These are phyloP conservation scores for Penicillium sp. DNA, from an alignment of 2,329 filamentous ascomycete genomes.

Conservation along the genomic window DNA sequence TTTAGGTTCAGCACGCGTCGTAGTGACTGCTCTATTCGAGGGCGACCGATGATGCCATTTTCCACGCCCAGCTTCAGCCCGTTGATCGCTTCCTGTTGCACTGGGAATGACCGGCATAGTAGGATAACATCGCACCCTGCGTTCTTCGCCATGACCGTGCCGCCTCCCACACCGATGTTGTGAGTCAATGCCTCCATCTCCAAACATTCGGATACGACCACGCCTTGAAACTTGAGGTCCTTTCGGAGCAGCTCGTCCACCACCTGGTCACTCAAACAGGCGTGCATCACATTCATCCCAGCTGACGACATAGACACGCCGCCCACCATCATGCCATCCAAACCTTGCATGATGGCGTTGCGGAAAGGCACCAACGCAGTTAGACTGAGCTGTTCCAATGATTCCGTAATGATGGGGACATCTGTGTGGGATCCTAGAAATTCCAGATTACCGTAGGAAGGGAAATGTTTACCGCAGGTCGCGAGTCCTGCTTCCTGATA, in stretches of 20 bases:
- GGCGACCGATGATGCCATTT: constrained; percentile 80
- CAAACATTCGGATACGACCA: constrained; percentile 90
- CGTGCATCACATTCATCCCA: constrained; percentile 92
- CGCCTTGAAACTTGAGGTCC: constrained; percentile 84
- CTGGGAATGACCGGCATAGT: constrained; percentile 80
- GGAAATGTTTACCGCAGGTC: constrained; percentile 94
- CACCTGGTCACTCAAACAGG: constrained; percentile 87
- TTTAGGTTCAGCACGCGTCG: constrained; percentile 78
- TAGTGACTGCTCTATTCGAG: constrained; percentile 77
- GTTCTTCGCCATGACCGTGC: constrained; percentile 95
- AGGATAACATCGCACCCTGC: constrained; percentile 91
- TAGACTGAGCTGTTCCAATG: constrained; percentile 85
- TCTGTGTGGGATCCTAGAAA: constrained; percentile 88
- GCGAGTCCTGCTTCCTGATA: constrained; percentile 87
- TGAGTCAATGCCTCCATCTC: constrained; percentile 96
- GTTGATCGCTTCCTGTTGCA: constrained; percentile 87
- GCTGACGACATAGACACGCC: constrained; percentile 89
- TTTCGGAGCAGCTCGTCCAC: constrained; percentile 86
- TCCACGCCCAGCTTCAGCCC: constrained; percentile 86
- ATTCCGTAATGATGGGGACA: constrained; percentile 93
- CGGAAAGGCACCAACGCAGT: constrained; percentile 88
- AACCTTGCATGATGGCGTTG: constrained; percentile 79
- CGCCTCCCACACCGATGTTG: constrained; percentile 94
- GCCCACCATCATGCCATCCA: constrained; percentile 95
- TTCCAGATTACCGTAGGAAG: constrained; percentile 91